A percentile compares a stretch with the other conserved stretches of the same genome.
Evolutionary conservation across 345 rosid species (phyloP).

Genomic region (Ricinus communis): DNA sequence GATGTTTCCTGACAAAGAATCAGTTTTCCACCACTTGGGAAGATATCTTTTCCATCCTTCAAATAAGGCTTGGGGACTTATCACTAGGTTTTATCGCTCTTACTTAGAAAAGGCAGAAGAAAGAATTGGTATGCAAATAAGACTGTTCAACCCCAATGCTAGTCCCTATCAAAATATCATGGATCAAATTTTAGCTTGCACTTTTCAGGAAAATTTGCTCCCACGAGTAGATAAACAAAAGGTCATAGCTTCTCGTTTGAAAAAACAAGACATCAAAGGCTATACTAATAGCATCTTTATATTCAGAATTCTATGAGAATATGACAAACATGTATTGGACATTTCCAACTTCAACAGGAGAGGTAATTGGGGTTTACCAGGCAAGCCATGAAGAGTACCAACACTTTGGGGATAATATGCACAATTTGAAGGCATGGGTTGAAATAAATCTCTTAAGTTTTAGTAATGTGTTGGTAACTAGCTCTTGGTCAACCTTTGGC

Average conservation of each 20-base stretch:
- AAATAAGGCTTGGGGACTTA: constrained; percentile 26
- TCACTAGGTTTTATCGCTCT: constrained; percentile 14
- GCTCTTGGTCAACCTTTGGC: background rate
- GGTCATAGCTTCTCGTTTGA: background rate
- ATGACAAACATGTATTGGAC: constrained; percentile 21
- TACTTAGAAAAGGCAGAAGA: constrained; percentile 17
- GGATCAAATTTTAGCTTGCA: constrained; percentile 21
- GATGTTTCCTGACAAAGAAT: constrained; percentile 25
- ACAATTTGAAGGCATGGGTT: constrained; percentile 4
- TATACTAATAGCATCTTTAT: constrained; percentile 14
- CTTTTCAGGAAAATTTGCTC: constrained; percentile 8
- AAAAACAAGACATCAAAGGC: constrained; percentile 13
- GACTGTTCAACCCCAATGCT: constrained; percentile 7
- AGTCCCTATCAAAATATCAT: background rate
- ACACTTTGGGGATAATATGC: constrained; percentile 1
- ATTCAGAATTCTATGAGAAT: constrained; percentile 12
- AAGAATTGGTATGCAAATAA: constrained; percentile 23
- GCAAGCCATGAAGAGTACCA: constrained; percentile 23
- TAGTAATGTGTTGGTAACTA: background rate
- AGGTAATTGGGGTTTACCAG: constrained; percentile 18
- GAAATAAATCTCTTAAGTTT: background rate
- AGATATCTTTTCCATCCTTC: constrained; percentile 24
- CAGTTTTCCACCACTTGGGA: constrained; percentile 22
- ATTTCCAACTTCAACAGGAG: constrained; percentile 10
- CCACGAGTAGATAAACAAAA: constrained; percentile 1